phyloP scores from a whole-genome alignment of 768 basidiomycete genomes.

The Leccinum boreale region DNA sequence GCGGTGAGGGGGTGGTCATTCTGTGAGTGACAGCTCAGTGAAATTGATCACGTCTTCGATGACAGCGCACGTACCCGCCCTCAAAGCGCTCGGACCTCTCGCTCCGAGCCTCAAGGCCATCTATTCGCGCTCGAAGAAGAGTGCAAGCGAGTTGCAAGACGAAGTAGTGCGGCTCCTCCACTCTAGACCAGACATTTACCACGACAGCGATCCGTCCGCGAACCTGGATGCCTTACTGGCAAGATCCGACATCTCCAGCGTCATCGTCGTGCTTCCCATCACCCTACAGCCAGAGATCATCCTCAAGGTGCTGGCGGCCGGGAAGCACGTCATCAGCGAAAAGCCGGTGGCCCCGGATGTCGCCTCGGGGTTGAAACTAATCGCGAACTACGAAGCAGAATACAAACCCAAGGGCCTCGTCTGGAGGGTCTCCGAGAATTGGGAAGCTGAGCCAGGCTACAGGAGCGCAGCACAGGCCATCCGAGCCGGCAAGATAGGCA shows the following conservation, averaged over 20 bases:
- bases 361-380: constrained; percentile 55
- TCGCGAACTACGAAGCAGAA: constrained; percentile 59
- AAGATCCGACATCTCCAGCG: constrained; percentile 65
- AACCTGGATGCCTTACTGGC: constrained; percentile 64
- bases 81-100: constrained; percentile 48
- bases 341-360: constrained; percentile 82
- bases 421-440: constrained; percentile 83
- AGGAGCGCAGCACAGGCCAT: constrained; percentile 44
- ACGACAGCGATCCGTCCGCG: constrained; percentile 44
- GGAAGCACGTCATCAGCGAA: constrained; percentile 88
- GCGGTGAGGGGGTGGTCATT: constrained; percentile 47
- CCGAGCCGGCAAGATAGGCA: constrained; percentile 63
- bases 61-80: constrained; percentile 76
- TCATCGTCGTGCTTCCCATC: constrained; percentile 79
- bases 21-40: background rate
- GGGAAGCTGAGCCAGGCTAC: constrained; percentile 62
- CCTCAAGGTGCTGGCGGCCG: constrained; percentile 59
- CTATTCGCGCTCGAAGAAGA: constrained; percentile 74
- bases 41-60: background rate
- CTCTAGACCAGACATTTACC: constrained; percentile 48
- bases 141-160: constrained; percentile 50
- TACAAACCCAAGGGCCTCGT: constrained; percentile 68
- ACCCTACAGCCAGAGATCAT: constrained; percentile 68
- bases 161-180: constrained; percentile 41
- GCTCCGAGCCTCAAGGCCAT: constrained; percentile 58